Conservation (phyloP, 768 basidiomycete species). For the Paxillus involutus region DNA sequence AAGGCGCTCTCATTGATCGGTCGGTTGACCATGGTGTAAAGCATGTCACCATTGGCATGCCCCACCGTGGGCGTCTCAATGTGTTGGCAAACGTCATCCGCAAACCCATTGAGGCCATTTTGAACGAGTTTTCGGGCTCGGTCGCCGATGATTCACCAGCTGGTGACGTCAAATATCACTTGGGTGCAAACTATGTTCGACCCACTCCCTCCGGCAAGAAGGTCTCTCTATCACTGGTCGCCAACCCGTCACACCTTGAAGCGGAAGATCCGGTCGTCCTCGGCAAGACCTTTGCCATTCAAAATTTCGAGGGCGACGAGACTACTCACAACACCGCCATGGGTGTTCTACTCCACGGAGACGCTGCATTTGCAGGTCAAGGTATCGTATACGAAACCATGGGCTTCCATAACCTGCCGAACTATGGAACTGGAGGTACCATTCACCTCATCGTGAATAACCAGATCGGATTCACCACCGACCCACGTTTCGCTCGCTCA, state of each 20-base stretch:
- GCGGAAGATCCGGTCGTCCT: slow-evolving; percentile 98
- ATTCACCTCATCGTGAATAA: slow-evolving; percentile 99
- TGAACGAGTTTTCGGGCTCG: slow-evolving; percentile 91
- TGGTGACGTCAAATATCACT: slow-evolving; percentile 99
- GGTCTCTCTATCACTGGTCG: slow-evolving; percentile 94
- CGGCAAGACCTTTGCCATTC: slow-evolving; percentile 96
- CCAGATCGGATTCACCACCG: slow-evolving; percentile 99
- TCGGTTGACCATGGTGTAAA: slow-evolving; percentile 97
- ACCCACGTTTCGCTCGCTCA: slow-evolving; percentile 95
- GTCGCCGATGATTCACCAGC: slow-evolving; percentile 75
- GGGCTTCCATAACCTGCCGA: slow-evolving; percentile 94
- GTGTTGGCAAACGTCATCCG: slow-evolving; percentile 98
- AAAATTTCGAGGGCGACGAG: slow-evolving; percentile 92
- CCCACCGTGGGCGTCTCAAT: slow-evolving; percentile 97
- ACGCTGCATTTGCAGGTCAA: slow-evolving; percentile 98
- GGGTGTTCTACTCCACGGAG: slow-evolving; percentile 95
- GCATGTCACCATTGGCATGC: slow-evolving; percentile 98
- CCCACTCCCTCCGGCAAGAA: slow-evolving; percentile 98
- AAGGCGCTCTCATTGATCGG: slow-evolving; percentile 33
- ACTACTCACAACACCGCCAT: slow-evolving; percentile 80
- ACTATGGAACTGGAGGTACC: slow-evolving; percentile 96
- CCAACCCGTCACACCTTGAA: slow-evolving; percentile 98
- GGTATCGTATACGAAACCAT: slow-evolving; percentile 99
- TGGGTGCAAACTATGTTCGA: slow-evolving; percentile 97
- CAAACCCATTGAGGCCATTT: slow-evolving; percentile 96